Percentiles rank a stretch among this genome's conserved stretches.
phyloP scores from a whole-genome alignment of 495 filamentous ascomycete genomes.

The Penicillium argentinense region DNA sequence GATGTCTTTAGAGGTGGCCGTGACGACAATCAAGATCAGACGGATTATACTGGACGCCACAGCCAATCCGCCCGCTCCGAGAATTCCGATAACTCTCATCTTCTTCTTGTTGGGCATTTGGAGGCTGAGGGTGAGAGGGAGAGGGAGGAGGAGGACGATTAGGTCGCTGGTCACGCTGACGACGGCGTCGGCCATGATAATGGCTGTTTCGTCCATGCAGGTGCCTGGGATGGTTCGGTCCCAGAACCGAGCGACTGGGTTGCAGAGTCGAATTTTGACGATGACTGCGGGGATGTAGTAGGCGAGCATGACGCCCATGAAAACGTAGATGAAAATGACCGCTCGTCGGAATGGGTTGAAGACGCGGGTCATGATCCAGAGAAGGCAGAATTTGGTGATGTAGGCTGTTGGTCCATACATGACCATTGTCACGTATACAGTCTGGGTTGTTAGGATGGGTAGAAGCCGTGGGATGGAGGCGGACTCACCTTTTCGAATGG shows the following conservation, averaged over 20 bases:
- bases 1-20: conserved; percentile 26
- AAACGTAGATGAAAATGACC: conserved; percentile 34
- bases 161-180: conserved; percentile 40
- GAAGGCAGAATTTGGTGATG: conserved; percentile 40
- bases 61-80: conserved; percentile 41
- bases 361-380: conserved; percentile 40
- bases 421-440: conserved; percentile 33
- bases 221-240: conserved; percentile 13
- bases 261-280: conserved; percentile 40
- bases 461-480: background rate
- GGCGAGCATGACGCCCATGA: conserved; percentile 37
- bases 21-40: conserved; percentile 31
- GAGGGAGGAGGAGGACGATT: conserved; percentile 33
- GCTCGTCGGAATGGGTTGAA: conserved; percentile 36
- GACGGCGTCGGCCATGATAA: conserved; percentile 39
- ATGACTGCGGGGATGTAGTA: conserved; percentile 42
- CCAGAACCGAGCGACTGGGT: conserved; percentile 38
- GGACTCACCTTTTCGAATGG: conserved; percentile 17
- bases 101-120: conserved; percentile 35
- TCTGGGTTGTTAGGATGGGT: conserved; percentile 1
- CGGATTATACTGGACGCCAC: conserved; percentile 38
- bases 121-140: conserved; percentile 32
- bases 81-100: conserved; percentile 31
- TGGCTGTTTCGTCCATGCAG: conserved; percentile 34
- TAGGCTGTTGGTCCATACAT: conserved; percentile 43